Evolutionary conservation across 352 stramenopile species (phyloP).

Genomic region (Phytophthora pisi): DNA sequence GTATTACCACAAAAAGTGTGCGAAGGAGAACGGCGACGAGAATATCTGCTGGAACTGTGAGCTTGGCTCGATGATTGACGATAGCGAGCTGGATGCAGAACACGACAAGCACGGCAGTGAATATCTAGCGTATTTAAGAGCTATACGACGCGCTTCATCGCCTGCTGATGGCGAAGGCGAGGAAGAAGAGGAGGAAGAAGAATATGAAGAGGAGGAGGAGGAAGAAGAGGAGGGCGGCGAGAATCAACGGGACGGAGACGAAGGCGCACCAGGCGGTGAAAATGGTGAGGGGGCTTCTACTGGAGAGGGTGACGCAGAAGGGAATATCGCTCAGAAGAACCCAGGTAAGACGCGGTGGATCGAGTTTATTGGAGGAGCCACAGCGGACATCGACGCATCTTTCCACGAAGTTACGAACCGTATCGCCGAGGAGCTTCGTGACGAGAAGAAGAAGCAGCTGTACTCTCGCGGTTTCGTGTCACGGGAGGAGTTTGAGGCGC

Average conservation of each 20-base stretch:
- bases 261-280: conserved; percentile 15
- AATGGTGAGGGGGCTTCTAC: conserved; percentile 16
- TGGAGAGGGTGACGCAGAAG: conserved; percentile 19
- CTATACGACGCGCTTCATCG: conserved; percentile 38
- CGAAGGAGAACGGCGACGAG: conserved; percentile 72
- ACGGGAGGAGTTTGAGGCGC: conserved; percentile 49
- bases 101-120: conserved; percentile 43
- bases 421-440: conserved; percentile 58
- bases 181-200: conserved; percentile 6
- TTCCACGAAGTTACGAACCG: conserved; percentile 56
- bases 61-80: conserved; percentile 75
- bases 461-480: conserved; percentile 72
- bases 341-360: conserved; percentile 57
- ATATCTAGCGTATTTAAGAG: conserved; percentile 60
- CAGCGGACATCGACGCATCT: conserved; percentile 47
- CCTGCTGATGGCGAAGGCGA: conserved; percentile 13
- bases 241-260: conserved; percentile 8
- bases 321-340: conserved; percentile 19
- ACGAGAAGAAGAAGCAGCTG: conserved; percentile 37
- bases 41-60: conserved; percentile 81
- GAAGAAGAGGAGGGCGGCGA: background rate
- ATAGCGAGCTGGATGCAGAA: conserved; percentile 69
- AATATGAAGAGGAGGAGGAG: conserved; percentile 8
- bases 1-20: conserved; percentile 79
- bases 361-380: conserved; percentile 64